These are phyloP conservation scores for Cynanchum wilfordii DNA, from an alignment of 257 asterid species.

Conservation along the genomic window DNA sequence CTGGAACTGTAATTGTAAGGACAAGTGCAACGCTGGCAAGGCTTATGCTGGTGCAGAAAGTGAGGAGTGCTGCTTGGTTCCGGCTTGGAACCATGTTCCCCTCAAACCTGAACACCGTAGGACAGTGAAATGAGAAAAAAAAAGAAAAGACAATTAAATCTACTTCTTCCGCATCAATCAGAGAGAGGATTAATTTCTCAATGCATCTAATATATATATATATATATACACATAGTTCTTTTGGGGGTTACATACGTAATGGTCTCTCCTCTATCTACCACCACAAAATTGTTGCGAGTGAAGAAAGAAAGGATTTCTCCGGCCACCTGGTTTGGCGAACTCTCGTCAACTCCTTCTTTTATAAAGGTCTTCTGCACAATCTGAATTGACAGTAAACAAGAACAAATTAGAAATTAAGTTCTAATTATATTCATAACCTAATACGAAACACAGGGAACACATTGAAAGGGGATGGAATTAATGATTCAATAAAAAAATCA, in stretches of 20 bases:
- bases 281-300: conserved; percentile 76
- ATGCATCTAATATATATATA: not conserved
- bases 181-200: not conserved
- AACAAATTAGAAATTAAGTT: not conserved
- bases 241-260: conserved; percentile 56
- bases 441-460: not conserved
- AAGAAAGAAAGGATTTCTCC: conserved; percentile 89
- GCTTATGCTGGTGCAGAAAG: conserved; percentile 89
- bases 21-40: conserved; percentile 91
- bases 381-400: conserved; percentile 34
- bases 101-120: conserved; percentile 53
- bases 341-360: conserved; percentile 50
- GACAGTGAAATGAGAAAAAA: not conserved
- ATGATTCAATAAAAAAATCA: not conserved
- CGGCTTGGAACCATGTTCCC: conserved; percentile 94
- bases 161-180: not conserved
- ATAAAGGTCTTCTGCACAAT: conserved; percentile 78
- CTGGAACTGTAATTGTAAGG: conserved; percentile 87
- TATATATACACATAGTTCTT: not conserved
- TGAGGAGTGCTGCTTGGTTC: conserved; percentile 89
- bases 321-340: conserved; percentile 62
- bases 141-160: not conserved
- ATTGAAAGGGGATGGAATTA: too few species aligned
- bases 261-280: conserved; percentile 76
- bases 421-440: too few species aligned